Base-by-base conservation (phyloP, 805 yeast species). In the Spathaspora boniae region DNA sequence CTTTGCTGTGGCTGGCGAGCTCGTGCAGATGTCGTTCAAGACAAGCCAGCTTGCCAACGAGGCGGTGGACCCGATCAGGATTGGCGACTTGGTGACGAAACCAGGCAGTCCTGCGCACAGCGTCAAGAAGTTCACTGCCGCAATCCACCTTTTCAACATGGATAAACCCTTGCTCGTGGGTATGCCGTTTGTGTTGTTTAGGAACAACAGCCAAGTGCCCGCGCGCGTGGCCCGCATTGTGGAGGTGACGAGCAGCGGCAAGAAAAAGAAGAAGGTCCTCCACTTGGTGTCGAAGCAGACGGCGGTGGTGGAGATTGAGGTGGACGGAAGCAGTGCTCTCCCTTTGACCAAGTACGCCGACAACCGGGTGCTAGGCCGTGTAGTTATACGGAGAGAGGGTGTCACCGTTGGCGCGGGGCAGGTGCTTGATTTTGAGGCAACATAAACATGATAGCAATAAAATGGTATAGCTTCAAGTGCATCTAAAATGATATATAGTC, bases 101-200 rank as follows among this genome's bases (percentile, higher is more conserved):
- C 50, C 47, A 11, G 34, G 38, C 16, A 45, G 61, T 2, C 43
- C 54, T 2, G 48, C 60, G 8, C 46, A 43, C 27, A 43, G 64
- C 3, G 62, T 51, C 5, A 53, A 50, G 34, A 49, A 44, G 14
- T 59, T 68, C 36, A 47, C 43, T 4, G 60, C 58, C 15, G 35
- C 48, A 4, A 34, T 67, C 29, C 57, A 46, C 36, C 51, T 67
- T 32, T 68, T 67, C 46, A 58, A 67, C 40, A 54, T 79, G 48
- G 70, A 69, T 23, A 70, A 85, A 44, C 96, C 96, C 0, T 58
- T 88, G 30, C 61, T 88, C 26, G 79, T 82, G 9, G 96, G 97
- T 6, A 72, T 94, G 0, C 82, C 89, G 26, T 71, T 87, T 44
- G 74, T 86, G 26, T 56, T 86, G 34, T 87, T 88, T 59, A 72